Conservation (phyloP, 176 grass and related monocot genomes). For the Musa beccarii region DNA sequence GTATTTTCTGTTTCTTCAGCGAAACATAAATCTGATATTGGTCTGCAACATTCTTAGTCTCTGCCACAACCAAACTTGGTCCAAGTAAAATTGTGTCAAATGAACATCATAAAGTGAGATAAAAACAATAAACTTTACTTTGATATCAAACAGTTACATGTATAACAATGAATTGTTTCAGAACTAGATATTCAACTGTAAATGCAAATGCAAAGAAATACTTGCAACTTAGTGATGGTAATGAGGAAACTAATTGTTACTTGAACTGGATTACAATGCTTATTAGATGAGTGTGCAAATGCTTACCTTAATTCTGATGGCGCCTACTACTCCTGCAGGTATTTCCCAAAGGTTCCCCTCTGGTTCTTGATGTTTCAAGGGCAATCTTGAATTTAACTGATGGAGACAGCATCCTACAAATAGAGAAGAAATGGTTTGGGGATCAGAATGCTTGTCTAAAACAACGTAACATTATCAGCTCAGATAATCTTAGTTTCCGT, state of each 20-base stretch:
- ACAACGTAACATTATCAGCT: not conserved
- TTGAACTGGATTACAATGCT: not conserved
- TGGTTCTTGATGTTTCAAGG: slow-evolving; percentile 33
- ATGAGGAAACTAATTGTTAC: not conserved
- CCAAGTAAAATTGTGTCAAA: not conserved
- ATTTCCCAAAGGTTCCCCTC: slow-evolving; percentile 31
- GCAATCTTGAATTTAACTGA: slow-evolving; percentile 52
- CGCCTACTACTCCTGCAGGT: slow-evolving; percentile 26
- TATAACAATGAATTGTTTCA: no score
- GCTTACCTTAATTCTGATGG: slow-evolving; percentile 14
- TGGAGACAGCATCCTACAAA: slow-evolving; percentile 20
- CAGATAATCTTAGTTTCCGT: slow-evolving; percentile 27
- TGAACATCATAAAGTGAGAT: not conserved
- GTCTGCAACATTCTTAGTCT: not conserved
- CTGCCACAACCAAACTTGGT: not conserved
- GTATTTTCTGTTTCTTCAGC: no score
- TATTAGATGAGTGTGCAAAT: slow-evolving; percentile 2
- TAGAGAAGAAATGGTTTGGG: slow-evolving; percentile 44
- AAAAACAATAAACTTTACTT: not conserved
- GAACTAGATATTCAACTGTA: no score
- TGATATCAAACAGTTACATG: no score
- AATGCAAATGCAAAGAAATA: no score
- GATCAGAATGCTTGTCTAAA: slow-evolving; percentile 20
- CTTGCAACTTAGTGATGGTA: no score
- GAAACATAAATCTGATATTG: no score